Conservation (phyloP, 202 grass and related monocot genomes). For the Setaria viridis region DNA sequence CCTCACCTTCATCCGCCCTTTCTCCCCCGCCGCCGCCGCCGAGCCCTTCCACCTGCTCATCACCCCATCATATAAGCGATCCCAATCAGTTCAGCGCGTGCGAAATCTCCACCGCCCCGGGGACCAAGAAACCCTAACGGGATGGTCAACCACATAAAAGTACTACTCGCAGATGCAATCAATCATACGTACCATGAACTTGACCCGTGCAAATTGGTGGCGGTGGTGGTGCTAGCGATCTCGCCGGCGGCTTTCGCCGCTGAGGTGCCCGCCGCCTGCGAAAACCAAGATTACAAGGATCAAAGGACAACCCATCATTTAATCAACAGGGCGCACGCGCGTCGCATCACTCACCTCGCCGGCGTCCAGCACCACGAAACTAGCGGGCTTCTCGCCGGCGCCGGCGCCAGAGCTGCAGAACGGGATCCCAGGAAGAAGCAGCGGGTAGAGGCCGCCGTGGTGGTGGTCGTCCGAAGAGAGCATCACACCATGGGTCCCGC, state of each 20-base stretch:
- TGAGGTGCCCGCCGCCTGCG: constrained; percentile 32
- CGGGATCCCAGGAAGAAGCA: constrained; percentile 56
- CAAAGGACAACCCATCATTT: not conserved
- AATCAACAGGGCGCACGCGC: not conserved
- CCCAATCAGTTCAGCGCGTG: not conserved
- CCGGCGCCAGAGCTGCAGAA: constrained; percentile 35
- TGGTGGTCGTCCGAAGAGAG: constrained; percentile 38
- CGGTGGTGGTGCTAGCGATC: not conserved
- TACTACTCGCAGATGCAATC: not conserved
- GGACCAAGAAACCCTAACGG: constrained; percentile 35
- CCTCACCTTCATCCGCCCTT: constrained; percentile 87
- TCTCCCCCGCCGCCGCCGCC: constrained; percentile 47
- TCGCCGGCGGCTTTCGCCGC: constrained; percentile 37
- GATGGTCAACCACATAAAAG: not conserved
- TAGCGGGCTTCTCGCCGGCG: constrained; percentile 29
- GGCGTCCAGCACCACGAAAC: constrained; percentile 22
- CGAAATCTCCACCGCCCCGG: too few relatives aligned
- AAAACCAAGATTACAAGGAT: not conserved
- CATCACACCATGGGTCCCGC: constrained; percentile 50
- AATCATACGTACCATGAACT: constrained; percentile 46
- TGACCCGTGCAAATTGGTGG: constrained; percentile 27
- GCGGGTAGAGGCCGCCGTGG: constrained; percentile 42
- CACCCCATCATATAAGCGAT: not conserved
- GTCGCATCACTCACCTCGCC: constrained; percentile 34
- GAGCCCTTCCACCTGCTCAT: constrained; percentile 72